These are phyloP conservation scores for Quambalaria eucalypti DNA, from an alignment of 1,284 basidiomycete genomes.

Conservation along the genomic window DNA sequence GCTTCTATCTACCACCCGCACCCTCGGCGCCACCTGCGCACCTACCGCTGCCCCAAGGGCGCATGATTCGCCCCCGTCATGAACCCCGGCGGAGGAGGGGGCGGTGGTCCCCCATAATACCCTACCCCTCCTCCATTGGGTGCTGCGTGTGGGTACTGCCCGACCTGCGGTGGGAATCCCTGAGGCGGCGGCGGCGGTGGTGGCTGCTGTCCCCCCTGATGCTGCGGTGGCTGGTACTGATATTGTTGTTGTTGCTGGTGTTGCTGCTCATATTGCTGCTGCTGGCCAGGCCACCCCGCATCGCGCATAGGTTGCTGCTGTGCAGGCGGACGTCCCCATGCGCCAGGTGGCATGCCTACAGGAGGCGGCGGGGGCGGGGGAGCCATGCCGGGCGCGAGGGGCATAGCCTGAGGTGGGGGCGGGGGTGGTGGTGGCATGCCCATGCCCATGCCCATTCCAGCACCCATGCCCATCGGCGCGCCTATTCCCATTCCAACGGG, in stretches of 20 bases:
- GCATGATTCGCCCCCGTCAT: conserved; percentile 9
- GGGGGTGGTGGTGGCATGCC: conserved; percentile 1
- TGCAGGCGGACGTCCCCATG: no score
- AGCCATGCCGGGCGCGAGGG: no score
- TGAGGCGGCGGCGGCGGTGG: conserved; percentile 11
- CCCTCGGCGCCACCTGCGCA: no score
- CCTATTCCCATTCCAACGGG: background rate
- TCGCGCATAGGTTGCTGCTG: no score
- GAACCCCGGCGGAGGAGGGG: conserved; percentile 4
- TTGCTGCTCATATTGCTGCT: background rate
- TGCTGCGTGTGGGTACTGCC: background rate
- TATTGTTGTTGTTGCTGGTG: no score
- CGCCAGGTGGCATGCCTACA: no score
- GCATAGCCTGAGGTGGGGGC: background rate
- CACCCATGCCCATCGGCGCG: conserved; percentile 2
- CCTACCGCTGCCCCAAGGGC: conserved; percentile 2
- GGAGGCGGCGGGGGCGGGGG: background rate
- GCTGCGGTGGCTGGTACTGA: no score
- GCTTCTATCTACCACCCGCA: no score
- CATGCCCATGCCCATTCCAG: no score
- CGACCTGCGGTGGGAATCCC: conserved; percentile 4
- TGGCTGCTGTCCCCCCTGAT: background rate
- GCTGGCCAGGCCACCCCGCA: background rate
- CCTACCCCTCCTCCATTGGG: background rate
- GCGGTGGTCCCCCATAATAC: background rate